Base-by-base conservation (phyloP, 768 basidiomycete genomes). In the Lepiota venenata region DNA sequence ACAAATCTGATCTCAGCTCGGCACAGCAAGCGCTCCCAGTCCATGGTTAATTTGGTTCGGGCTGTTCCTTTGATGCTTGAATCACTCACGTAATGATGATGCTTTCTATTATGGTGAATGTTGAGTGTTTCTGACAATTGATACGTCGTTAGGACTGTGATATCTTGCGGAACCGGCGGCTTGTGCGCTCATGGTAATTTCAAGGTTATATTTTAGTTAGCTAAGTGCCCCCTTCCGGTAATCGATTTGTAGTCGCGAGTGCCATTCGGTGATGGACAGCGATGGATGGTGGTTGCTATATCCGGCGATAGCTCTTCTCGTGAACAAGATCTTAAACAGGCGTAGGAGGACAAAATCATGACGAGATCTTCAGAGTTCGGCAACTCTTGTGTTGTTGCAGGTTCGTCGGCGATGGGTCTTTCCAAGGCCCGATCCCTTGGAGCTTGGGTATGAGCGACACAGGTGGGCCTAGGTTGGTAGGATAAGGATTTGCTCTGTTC, bases 1-100 rank as follows among this genome's bases (percentile, higher is more conserved):
- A 15, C 50, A 36, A 47, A 54, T 54, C 52, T 54, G 52, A 54
- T 54, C 52, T 54, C 40, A 25, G 18, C 21, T n/a, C 8, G 44
- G 44, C 12, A 45, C 21, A 9, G 21, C 25, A 20, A 18, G 48
- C 38, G 41, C 40, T 20, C 32, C 25, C 42, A 29, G 6, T 22
- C 20, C 21, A 29, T 39, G 45, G 44, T 16, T 39, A 47, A 40
- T 54, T 47, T 44, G 22, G 21, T 37, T 46, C 52, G 44, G 52
- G 32, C 39, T 22, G 52, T 47, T 38, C 44, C 45, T 16, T 20
- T 47, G 29, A 11, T 22, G 12, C 21, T 27, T 25, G 10, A 47
- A 35, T 35, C 36, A 35, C 36, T 35, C 18, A 47, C 16, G 15
- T 49, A 14, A 16, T 48, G 35, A 9, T 47, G 16, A 35, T 41